phyloP scores from a whole-genome alignment of 2,329 filamentous ascomycete species.

The Hypocrella siamensis region DNA sequence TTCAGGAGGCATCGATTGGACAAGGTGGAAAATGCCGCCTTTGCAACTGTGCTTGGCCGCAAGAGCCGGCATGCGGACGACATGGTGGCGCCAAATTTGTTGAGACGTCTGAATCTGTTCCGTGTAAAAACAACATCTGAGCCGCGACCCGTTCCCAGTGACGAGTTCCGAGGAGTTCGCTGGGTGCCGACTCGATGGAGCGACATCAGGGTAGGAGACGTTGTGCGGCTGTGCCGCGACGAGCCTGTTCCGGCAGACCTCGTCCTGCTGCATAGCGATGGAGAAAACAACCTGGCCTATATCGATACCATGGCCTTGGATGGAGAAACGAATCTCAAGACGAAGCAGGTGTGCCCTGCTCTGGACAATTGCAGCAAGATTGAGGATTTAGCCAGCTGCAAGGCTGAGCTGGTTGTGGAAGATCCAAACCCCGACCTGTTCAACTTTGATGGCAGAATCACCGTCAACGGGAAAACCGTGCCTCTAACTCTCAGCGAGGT shows the following conservation, averaged over 20 bases:
- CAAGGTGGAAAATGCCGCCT: conserved; percentile 57
- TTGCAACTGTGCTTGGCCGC: conserved; percentile 27
- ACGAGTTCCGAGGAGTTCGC: conserved; percentile 43
- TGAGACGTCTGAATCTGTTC: conserved; percentile 18
- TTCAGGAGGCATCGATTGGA: conserved; percentile 66
- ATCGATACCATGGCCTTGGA: conserved; percentile 76
- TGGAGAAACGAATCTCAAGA: conserved; percentile 71
- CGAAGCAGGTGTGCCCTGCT: conserved; percentile 50
- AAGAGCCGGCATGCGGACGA: conserved; percentile 17
- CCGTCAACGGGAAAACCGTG: conserved; percentile 36
- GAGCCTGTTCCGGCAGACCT: conserved; percentile 74
- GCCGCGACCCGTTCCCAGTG: conserved; percentile 23
- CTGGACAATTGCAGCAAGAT: conserved; percentile 42
- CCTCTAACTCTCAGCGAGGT: conserved; percentile 73
- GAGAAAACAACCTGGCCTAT: conserved; percentile 66
- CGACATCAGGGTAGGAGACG: conserved; percentile 32
- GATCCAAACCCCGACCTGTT: conserved; percentile 68
- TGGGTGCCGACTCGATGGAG: conserved; percentile 35
- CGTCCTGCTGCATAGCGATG: conserved; percentile 60
- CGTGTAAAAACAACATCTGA: conserved; percentile 12
- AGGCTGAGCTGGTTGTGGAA: conserved; percentile 53
- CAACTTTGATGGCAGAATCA: conserved; percentile 57
- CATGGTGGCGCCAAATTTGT: conserved; percentile 8
- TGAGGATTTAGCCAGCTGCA: conserved; percentile 33
- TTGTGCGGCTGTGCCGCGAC: conserved; percentile 42